phyloP scores from a whole-genome alignment of 768 basidiomycete species.

The Collybiopsis luxurians region DNA sequence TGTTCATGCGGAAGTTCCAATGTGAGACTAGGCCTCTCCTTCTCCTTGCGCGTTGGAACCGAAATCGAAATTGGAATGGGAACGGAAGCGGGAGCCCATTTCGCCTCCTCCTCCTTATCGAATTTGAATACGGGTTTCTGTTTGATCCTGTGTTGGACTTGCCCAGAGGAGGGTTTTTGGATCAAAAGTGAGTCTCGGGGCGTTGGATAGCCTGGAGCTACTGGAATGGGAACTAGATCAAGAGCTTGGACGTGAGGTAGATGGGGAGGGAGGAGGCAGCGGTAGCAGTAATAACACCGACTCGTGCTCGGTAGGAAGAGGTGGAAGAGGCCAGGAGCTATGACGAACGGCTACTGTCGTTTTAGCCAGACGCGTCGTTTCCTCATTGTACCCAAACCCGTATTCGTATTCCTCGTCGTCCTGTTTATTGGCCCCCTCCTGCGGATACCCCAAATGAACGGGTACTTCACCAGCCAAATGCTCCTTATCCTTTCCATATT shows the following conservation, averaged over 20 bases:
- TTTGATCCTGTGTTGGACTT: slow-evolving; percentile 2
- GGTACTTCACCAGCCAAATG: slow-evolving; percentile 66
- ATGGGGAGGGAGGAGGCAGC: too few species aligned
- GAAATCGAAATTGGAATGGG: background rate
- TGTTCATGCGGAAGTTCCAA: background rate
- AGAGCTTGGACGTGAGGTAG: background rate
- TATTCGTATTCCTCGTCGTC: background rate
- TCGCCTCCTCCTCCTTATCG: background rate
- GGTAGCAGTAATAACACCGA: too few species aligned
- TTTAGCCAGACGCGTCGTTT: background rate
- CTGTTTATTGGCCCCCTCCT: too few species aligned
- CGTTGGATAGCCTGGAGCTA: background rate
- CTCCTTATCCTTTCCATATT: slow-evolving; percentile 70
- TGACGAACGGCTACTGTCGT: background rate
- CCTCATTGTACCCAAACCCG: background rate
- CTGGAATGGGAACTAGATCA: too few species aligned
- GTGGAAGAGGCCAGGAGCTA: background rate
- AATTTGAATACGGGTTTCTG: slow-evolving; percentile 2
- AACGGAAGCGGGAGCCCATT: too few species aligned
- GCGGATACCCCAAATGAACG: slow-evolving; percentile 55
- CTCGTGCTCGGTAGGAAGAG: background rate
- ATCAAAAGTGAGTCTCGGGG: too few species aligned
- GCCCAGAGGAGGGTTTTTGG: background rate
- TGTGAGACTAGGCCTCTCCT: slow-evolving; percentile 7
- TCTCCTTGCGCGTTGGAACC: too few species aligned